These are phyloP conservation scores for Botryotinia narcissicola DNA, from an alignment of 2,329 filamentous ascomycete species.

Conservation along the genomic window DNA sequence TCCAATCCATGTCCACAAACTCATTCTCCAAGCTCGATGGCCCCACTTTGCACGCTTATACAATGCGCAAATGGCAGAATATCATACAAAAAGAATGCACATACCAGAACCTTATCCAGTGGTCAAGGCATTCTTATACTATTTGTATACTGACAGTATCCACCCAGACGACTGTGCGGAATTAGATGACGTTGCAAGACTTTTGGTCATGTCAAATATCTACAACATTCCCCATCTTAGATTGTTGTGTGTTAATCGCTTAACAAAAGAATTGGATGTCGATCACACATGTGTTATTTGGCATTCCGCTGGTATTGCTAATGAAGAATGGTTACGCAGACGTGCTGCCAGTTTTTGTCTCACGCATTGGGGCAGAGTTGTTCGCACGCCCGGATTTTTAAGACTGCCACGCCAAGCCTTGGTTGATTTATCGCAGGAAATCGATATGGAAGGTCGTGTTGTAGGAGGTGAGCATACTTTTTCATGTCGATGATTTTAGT, in stretches of 20 bases:
- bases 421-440: constrained; percentile 89
- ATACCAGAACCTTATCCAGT: constrained; percentile 95
- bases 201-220: constrained; percentile 96
- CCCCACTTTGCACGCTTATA: constrained; percentile 93
- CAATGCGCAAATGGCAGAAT: constrained; percentile 93
- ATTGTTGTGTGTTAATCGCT: constrained; percentile 83
- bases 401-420: constrained; percentile 74
- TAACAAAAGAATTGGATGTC: constrained; percentile 88
- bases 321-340: constrained; percentile 89
- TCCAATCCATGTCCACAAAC: constrained; percentile 90
- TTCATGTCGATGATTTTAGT: constrained; percentile 19
- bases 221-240: constrained; percentile 96
- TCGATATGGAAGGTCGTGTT: constrained; percentile 89
- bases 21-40: constrained; percentile 94
- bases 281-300: constrained; percentile 94
- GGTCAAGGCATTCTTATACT: constrained; percentile 92
- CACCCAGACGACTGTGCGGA: constrained; percentile 55
- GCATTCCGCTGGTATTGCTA: constrained; percentile 87
- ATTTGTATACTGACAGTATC: constrained; percentile 95
- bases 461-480: constrained; percentile 74
- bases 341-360: constrained; percentile 86
- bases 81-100: constrained; percentile 95
- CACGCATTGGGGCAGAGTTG: constrained; percentile 90
- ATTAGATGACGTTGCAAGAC: constrained; percentile 83
- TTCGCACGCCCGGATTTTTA: constrained; percentile 84